Base-by-base conservation (phyloP, 2,329 filamentous ascomycete species). In the Diaporthe aspalathi region DNA sequence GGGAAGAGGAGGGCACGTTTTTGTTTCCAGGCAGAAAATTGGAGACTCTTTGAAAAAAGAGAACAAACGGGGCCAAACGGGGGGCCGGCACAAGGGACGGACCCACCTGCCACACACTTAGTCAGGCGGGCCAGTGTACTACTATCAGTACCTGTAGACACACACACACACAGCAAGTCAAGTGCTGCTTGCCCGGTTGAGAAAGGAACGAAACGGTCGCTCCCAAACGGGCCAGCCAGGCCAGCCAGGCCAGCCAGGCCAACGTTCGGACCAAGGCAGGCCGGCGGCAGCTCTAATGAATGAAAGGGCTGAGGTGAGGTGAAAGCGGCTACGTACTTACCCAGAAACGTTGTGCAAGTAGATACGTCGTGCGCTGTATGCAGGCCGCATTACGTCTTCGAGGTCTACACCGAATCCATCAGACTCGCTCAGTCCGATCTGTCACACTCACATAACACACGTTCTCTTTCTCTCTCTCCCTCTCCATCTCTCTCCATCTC, bases 1-100 rank as follows among this genome's bases (percentile, higher is more conserved):
- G 38, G 66, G 43, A 68, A 60, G 50, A 45, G 50, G 53, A 50
- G n/a, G 66, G n/a, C 66, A 68, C 66, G 66, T 43, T 68, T 68
- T 68, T 68, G 66, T 40, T 40, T 29, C n/a, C 29, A 60, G 66
- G 66, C 66, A 68, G 53, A 68, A 68, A 68, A 68, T 57, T 60
- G 66, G 66, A 60, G 66, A 57, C 66, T 22, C 35, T 24, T 40
- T 57, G 53, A 50, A 68, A 68, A 68, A 68, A 60, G 43, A 60
- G 66, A 52, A 68, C 66, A 68, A 56, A 49, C 66, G 50, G 63
- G 32, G 29, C 56, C 56, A n/a, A 2, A 43, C 29, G 38, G 22
- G 14, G 32, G 24, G 27, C 17, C 22, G 22, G 14, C n/a, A 11
- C 22, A 60, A 24, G 32, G 45, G 40, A 29, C 29, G 49, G 38